phyloP scores from a whole-genome alignment of 352 stramenopile species.

The Aphanomyces invadans region DNA sequence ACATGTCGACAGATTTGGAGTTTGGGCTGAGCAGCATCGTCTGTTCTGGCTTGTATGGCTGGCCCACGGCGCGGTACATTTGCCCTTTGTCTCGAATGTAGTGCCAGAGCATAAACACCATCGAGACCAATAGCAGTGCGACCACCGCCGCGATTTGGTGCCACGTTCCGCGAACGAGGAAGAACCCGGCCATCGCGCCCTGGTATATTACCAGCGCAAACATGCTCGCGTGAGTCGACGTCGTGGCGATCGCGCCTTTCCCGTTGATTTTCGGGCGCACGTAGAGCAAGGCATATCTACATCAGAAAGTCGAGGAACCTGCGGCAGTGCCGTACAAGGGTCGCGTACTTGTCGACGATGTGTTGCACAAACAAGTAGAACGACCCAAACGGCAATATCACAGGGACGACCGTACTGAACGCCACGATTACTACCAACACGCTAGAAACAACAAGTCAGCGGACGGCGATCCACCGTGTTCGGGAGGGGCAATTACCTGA shows the following conservation, averaged over 20 bases:
- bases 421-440: constrained; percentile 75
- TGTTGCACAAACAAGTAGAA: constrained; percentile 84
- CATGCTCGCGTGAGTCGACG: constrained; percentile 68
- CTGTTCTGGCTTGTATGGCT: constrained; percentile 11
- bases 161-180: constrained; percentile 68
- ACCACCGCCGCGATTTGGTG: constrained; percentile 61
- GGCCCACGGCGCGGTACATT: constrained; percentile 9
- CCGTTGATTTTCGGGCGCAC: constrained; percentile 79
- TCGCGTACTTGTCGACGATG: constrained; percentile 53
- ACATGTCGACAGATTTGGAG: constrained; percentile 17
- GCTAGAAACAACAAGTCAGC: constrained; percentile 25
- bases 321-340: too few species aligned
- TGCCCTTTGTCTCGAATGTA: constrained; percentile 82
- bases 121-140: constrained; percentile 73
- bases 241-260: constrained; percentile 71
- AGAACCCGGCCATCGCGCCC: constrained; percentile 75
- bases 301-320: too few species aligned
- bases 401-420: constrained; percentile 77
- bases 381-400: constrained; percentile 70
- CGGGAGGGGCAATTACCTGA: constrained; percentile 27
- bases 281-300: constrained; percentile 58
- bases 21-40: constrained; percentile 14
- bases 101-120: constrained; percentile 68
- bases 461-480: not conserved
- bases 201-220: constrained; percentile 76